Evolutionary conservation across 257 asterid genomes (phyloP), one percentile per base, ranked within the genome.

Genomic region (Gynochthodes officinalis): DNA sequence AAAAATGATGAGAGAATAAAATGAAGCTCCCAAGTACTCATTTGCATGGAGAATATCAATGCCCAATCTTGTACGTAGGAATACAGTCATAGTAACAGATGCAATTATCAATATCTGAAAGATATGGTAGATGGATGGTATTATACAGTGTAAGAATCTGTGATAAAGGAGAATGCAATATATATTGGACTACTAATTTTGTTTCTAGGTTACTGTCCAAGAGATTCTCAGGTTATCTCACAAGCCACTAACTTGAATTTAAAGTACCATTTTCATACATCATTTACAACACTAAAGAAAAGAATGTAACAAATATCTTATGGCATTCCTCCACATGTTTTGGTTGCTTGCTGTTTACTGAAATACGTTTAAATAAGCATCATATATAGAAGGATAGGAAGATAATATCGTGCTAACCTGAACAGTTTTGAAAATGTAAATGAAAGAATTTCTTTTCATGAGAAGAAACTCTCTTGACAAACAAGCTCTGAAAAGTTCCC

Each of bases 401-500:
- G 46, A 69, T 0, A 67, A 67, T n/a, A 49, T 3, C 19, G 43
- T 15, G 25, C 67, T 67, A 35, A 86, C 90, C 90, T 86, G 90
- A 64, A 80, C 33, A 60, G 68, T 39, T 80, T 82, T 84, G 88
- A 84, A 86, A 27, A 82, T 52, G 37, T 86, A 77, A 19, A 78
- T 33, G 58, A 86, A 86, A 35, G 87, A 84, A 75, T 86, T 86
- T 71, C 88, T 78, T 70, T 78, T 82, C 81, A 84, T 76, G 32
- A 86, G 84, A 71, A 86, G 88, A 37, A 68, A 64, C 71, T 86
- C 90, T 73, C 88, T 80, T 33, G 87, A 82, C 74, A 82, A 75
- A 62, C 90, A 86, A 44, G 84, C 75, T 64, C 64, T 73, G 33
- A 84, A 78, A 7, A 86, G 77, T 37, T 71, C 32, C 90, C 88